These are phyloP conservation scores for Curvularia lunata DNA, from an alignment of 2,329 filamentous ascomycete species.

Conservation along the genomic window DNA sequence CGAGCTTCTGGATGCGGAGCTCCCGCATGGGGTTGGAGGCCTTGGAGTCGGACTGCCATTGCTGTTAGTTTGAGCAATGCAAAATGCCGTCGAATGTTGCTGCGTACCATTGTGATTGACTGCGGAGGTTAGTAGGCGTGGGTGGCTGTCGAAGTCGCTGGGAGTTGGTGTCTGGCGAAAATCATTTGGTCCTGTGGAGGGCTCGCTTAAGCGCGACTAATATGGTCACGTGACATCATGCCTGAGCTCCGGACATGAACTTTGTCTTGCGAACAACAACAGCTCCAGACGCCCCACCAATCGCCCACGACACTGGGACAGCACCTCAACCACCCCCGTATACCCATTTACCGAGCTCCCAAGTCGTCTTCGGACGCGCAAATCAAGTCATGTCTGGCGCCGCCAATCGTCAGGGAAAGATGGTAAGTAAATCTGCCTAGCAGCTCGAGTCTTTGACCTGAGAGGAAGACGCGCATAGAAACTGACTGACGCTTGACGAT, in stretches of 20 bases:
- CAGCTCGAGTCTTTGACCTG: slow-evolving; percentile 44
- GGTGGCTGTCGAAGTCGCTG: slow-evolving; percentile 41
- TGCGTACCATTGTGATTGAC: slow-evolving; percentile 50
- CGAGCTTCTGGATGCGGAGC: slow-evolving; percentile 98
- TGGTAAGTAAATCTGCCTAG: slow-evolving; percentile 72
- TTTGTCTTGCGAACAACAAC: slow-evolving; percentile 22
- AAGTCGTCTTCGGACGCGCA: slow-evolving; percentile 55
- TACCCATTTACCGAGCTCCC: slow-evolving; percentile 10
- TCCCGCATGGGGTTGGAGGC: slow-evolving; percentile 98
- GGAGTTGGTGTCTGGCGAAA: slow-evolving; percentile 24
- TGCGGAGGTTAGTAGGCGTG: slow-evolving; percentile 47
- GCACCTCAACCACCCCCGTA: slow-evolving; percentile 6
- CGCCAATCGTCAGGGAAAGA: slow-evolving; percentile 94
- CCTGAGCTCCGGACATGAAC: slow-evolving; percentile 27
- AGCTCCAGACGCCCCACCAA: slow-evolving; percentile 37
- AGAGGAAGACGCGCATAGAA: slow-evolving; percentile 54
- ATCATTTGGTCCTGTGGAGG: slow-evolving; percentile 32
- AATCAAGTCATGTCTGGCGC: slow-evolving; percentile 52
- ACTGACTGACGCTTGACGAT: slow-evolving; percentile 51
- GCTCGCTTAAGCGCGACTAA: slow-evolving; percentile 25
- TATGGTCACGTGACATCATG: slow-evolving; percentile 22
- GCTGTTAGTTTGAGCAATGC: slow-evolving; percentile 31
- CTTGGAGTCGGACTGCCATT: slow-evolving; percentile 62
- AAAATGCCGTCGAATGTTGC: slow-evolving; percentile 3
- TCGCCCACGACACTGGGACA: slow-evolving; percentile 25